Base-by-base conservation (phyloP, 2,329 filamentous ascomycete genomes). In the Cordyceps cicadae region DNA sequence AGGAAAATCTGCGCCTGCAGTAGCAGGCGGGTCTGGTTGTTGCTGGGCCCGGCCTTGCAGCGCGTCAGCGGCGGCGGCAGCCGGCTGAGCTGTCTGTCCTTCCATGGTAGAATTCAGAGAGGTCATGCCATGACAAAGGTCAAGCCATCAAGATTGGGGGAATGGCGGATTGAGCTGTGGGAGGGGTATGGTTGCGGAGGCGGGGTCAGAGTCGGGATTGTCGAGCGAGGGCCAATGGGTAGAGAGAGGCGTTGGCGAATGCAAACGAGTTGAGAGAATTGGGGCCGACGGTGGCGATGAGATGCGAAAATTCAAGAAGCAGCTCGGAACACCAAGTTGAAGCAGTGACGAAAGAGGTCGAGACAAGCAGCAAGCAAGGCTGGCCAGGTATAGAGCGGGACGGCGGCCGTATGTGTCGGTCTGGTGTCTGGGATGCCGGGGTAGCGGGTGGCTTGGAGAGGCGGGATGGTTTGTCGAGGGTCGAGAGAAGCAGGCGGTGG, bases 71-170 rank as follows among this genome's bases (percentile, higher is more conserved):
- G n/a, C 32, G 19, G 26, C 29, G 15, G 57, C 57, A 39, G 57
- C 49, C 26, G 57, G 29, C 57, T 21, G 57, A 54, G 57, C 49
- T 48, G 39, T 59, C 41, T 59, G 57, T 59, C 57, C 57, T 54
- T 59, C 57, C 57, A 59, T 59, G 15, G 5, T 59, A 46, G 34
- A 39, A 26, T 41, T 46, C 49, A 19, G 19, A 48, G 29, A 59
- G 50, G n/a, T 54, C 29, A 59, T 59, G 57, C 57, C 57, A 54
- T 54, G 50, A 48, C 57, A 59, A 15, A 46, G n/a, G 29, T 54
- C 57, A 59, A 48, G 34, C 26, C 49, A 59, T 46, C n/a, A 53
- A 52, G 15, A 43, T 51, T 32, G 43, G 49, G 12, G 21, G 34
- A 32, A 12, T n/a, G 41, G 41, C 14, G 7, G n/a, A 19, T n/a